A percentile compares a stretch with the other conserved stretches of the same genome.
Evolutionary conservation across 2,329 filamentous ascomycete species (phyloP).

Genomic region (Ascochyta viciae-villosae): DNA sequence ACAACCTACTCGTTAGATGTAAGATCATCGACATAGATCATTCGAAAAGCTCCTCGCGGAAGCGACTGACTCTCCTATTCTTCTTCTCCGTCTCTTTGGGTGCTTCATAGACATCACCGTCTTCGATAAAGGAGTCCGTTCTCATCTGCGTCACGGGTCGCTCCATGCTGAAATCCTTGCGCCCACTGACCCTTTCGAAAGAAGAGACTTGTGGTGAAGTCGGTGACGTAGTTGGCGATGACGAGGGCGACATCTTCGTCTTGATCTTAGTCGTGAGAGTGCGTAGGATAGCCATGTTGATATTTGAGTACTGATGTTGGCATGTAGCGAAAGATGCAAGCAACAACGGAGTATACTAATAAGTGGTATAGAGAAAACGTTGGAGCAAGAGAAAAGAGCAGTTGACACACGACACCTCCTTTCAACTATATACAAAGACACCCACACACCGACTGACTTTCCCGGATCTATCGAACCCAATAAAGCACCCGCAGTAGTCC

Average conservation of each 20-base stretch:
- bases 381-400: constrained; percentile 2
- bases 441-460: constrained; percentile 13
- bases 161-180: constrained; percentile 25
- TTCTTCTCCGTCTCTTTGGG: constrained; percentile 28
- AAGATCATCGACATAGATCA: background rate
- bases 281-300: constrained; percentile 41
- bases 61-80: constrained; percentile 37
- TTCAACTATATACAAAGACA: constrained; percentile 17
- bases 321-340: constrained; percentile 6
- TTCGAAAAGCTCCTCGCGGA: constrained; percentile 36
- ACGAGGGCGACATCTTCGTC: constrained; percentile 34
- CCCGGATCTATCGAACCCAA: constrained; percentile 19
- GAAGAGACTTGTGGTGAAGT: constrained; percentile 24
- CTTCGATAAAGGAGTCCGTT: constrained; percentile 31
- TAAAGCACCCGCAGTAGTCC: constrained; percentile 21
- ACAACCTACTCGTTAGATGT: constrained; percentile 20
- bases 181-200: constrained; percentile 36
- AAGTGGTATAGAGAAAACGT: background rate
- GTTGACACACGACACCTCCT: constrained; percentile 11
- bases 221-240: constrained; percentile 33
- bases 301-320: constrained; percentile 6
- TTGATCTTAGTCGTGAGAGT: constrained; percentile 41
- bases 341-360: background rate
- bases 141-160: constrained; percentile 24
- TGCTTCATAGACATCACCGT: constrained; percentile 19